Percentiles rank a stretch among this genome's conserved stretches.
These are phyloP conservation scores for Claviceps sp. DNA, from an alignment of 2,329 filamentous ascomycete genomes.

Conservation along the genomic window DNA sequence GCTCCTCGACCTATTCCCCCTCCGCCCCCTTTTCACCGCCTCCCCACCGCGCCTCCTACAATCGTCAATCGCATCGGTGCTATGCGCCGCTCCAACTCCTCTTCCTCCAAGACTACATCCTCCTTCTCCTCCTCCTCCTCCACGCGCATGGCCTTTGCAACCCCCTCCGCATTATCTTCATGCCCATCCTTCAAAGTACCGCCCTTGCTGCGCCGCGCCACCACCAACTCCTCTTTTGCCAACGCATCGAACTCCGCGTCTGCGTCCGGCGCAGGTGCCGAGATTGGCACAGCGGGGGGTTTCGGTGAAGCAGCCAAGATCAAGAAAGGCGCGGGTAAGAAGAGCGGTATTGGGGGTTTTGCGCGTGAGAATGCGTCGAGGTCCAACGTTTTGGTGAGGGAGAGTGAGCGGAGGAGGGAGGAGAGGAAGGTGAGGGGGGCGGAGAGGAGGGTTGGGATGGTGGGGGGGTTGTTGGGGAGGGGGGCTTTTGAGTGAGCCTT, in stretches of 20 bases:
- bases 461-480: constrained; percentile 44
- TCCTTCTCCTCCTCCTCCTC: neutral
- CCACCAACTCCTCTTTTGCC: constrained; percentile 43
- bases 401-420: constrained; percentile 45
- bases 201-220: constrained; percentile 58
- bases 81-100: constrained; percentile 35
- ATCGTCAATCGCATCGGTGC: constrained; percentile 63
- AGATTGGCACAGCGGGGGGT: constrained; percentile 18
- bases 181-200: constrained; percentile 54
- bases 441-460: constrained; percentile 40
- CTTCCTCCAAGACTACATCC: neutral
- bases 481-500: constrained; percentile 28
- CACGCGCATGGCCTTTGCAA: constrained; percentile 44
- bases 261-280: constrained; percentile 5
- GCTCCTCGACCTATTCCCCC: constrained; percentile 21
- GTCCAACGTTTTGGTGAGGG: constrained; percentile 37
- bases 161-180: constrained; percentile 22
- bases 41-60: neutral
- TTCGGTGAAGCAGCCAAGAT: constrained; percentile 40
- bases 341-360: constrained; percentile 47
- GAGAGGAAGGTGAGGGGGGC: constrained; percentile 44
- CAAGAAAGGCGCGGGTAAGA: constrained; percentile 46
- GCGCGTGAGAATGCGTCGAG: constrained; percentile 44
- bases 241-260: constrained; percentile 21
- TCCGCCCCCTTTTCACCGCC: constrained; percentile 12